Conservation (phyloP, 2,329 filamentous ascomycete species). For the Gyromitra esculenta region DNA sequence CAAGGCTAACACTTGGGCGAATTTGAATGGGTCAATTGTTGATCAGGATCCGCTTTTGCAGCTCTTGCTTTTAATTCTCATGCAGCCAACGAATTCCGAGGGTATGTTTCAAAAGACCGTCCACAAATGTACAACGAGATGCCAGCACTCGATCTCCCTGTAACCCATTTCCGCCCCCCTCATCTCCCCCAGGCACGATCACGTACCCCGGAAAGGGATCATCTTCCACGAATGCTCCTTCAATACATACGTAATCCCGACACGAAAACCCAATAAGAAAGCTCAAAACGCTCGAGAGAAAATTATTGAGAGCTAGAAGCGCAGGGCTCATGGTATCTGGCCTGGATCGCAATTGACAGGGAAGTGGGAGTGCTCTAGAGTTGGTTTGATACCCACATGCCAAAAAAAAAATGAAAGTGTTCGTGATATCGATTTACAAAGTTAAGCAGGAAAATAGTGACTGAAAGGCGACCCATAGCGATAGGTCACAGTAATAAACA, state of each 20-base stretch:
- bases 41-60: conserved; percentile 18
- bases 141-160: conserved; percentile 32
- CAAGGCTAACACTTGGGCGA: conserved; percentile 45
- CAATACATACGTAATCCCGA: conserved; percentile 7
- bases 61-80: conserved; percentile 26
- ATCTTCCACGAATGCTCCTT: conserved; percentile 7
- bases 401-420: not conserved
- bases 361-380: not conserved
- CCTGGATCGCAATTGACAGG: conserved; percentile 1
- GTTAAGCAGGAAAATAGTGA: too few relatives aligned
- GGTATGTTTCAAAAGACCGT: conserved; percentile 37
- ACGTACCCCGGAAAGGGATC: conserved; percentile 14
- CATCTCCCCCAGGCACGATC: conserved; percentile 37
- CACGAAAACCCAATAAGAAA: not conserved
- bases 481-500: too few relatives aligned
- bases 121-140: conserved; percentile 33
- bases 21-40: conserved; percentile 42
- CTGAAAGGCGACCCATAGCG: too few relatives aligned
- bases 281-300: not conserved
- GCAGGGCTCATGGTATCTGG: not conserved
- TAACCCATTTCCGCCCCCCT: conserved; percentile 16
- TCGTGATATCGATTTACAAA: too few relatives aligned
- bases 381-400: not conserved
- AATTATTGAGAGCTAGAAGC: not conserved
- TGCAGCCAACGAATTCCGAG: conserved; percentile 30